These are phyloP conservation scores for Malbranchea cinnamomea DNA, from an alignment of 2,329 filamentous ascomycete species.

Conservation along the genomic window DNA sequence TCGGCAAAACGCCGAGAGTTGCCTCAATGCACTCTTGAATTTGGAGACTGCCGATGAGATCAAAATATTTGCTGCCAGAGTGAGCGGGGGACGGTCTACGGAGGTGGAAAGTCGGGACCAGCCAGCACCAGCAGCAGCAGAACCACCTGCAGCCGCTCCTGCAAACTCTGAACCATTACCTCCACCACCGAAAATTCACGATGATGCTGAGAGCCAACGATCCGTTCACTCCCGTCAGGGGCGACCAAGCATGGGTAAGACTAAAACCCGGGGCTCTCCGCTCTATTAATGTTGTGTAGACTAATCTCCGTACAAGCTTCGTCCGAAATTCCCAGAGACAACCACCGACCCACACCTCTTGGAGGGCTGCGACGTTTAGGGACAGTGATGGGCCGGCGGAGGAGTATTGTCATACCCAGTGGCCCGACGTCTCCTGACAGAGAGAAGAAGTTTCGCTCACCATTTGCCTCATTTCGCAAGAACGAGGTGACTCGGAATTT, in stretches of 20 bases:
- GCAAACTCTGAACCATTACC: slow-evolving; percentile 19
- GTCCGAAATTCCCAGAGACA: slow-evolving; percentile 23
- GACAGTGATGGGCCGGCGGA: slow-evolving; percentile 33
- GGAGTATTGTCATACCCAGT: slow-evolving; percentile 26
- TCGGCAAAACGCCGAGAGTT: slow-evolving; percentile 59
- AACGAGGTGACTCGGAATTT: slow-evolving; percentile 13
- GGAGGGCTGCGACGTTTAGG: slow-evolving; percentile 32
- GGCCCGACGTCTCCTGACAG: slow-evolving; percentile 14
- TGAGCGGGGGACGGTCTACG: slow-evolving; percentile 23
- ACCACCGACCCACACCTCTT: slow-evolving; percentile 26
- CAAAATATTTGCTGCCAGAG: slow-evolving; percentile 30
- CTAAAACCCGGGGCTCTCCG: no score
- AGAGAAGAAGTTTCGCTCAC: slow-evolving; percentile 29
- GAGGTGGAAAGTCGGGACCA: slow-evolving; percentile 13
- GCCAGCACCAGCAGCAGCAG: slow-evolving; percentile 15
- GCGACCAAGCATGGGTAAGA: slow-evolving; percentile 21
- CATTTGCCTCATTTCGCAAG: slow-evolving; percentile 19
- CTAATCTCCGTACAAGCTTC: slow-evolving; percentile 6
- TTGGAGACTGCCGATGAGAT: slow-evolving; percentile 81
- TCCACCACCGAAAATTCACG: slow-evolving; percentile 27
- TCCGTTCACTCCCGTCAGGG: slow-evolving; percentile 33
- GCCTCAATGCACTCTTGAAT: slow-evolving; percentile 69
- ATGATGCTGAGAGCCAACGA: slow-evolving; percentile 41
- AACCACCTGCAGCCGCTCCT: slow-evolving; percentile 11
- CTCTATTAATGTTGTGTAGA: slow-evolving; percentile 4